Evolutionary conservation across 2,329 filamentous ascomycete genomes (phyloP), one percentile per base, ranked within the genome.

Genomic region (Xylaria arbuscula): DNA sequence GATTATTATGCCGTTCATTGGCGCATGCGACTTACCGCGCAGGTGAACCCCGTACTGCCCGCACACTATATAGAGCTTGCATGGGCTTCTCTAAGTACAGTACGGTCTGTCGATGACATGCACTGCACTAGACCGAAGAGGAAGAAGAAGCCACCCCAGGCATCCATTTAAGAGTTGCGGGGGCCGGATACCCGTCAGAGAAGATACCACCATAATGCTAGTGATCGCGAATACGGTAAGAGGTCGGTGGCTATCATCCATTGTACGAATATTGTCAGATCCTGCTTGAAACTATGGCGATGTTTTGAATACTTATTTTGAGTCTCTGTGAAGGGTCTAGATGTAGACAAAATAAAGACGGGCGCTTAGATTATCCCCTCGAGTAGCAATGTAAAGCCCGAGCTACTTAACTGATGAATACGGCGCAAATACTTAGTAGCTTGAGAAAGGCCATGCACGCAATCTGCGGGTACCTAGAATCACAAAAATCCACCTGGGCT

Each of bases 1-100:
- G 17, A 66, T 69, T 69, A 54, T 66, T 3, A 45, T 50, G 38
- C 38, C 40, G n/a, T 36, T 54, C 47, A 68, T 68, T 68, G 57
- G 66, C 7, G 13, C 28, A 28, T 28, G 28, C 28, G 5, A 54
- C 15, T 9, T 54, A 22, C 13, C 10, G n/a, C 28, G 48, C 48
- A 48, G 11, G 13, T 7, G 40, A 7, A 19, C n/a, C n/a, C n/a
- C n/a, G 40, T 17, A 7, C 15, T 45, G 40, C 40, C 15, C 4
- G n/a, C 13, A 32, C 42, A 2, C 13, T 45, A 17, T 42, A 36
- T 24, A 55, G 15, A 51, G 5, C n/a, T 28, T 51, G n/a, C 48
- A 57, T 57, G 28, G n/a, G n/a, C n/a, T n/a, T n/a, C n/a, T n/a
- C n/a, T n/a, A n/a, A n/a, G n/a, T n/a, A n/a, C n/a, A n/a, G n/a